Conservation (phyloP, 345 rosid genomes). For the Excoecaria cochinchinensis region DNA sequence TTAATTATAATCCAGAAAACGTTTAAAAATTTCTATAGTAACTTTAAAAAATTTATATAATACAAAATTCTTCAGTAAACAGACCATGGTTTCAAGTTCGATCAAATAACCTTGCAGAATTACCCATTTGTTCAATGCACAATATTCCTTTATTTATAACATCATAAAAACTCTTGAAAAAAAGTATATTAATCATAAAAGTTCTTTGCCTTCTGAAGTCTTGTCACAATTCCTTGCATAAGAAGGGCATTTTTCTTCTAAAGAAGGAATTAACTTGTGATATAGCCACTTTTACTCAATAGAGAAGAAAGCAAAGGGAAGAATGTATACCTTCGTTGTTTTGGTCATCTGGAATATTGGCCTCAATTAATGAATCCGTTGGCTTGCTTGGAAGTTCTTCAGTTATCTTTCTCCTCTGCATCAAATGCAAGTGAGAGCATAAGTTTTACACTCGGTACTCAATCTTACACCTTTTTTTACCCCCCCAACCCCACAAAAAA, state of each 20-base stretch:
- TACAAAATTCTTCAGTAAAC: no score
- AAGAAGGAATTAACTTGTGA: background rate
- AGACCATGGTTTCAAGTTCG: background rate
- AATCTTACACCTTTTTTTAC: no score
- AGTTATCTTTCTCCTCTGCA: slow-evolving; percentile 55
- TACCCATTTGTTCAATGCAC: background rate
- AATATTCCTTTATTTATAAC: no score
- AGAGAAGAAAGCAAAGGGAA: background rate
- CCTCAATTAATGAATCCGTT: slow-evolving; percentile 48
- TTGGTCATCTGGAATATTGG: slow-evolving; percentile 16
- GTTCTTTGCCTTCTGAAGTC: no score
- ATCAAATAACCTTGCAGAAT: background rate
- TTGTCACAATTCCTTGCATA: no score
- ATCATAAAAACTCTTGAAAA: background rate
- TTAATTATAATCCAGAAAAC: background rate
- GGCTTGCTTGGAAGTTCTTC: slow-evolving; percentile 46
- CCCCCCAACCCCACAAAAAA: no score
- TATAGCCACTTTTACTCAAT: background rate
- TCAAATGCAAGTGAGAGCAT: background rate
- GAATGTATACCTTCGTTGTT: slow-evolving; percentile 33
- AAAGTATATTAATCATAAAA: background rate
- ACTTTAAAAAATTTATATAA: no score
- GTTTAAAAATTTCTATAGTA: no score
- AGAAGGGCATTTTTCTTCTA: no score
- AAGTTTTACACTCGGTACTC: background rate